A percentile compares a stretch with the other conserved stretches of the same genome.
These are phyloP conservation scores for Clitopilus passeckerianus DNA, from an alignment of 768 basidiomycete genomes.

Conservation along the genomic window DNA sequence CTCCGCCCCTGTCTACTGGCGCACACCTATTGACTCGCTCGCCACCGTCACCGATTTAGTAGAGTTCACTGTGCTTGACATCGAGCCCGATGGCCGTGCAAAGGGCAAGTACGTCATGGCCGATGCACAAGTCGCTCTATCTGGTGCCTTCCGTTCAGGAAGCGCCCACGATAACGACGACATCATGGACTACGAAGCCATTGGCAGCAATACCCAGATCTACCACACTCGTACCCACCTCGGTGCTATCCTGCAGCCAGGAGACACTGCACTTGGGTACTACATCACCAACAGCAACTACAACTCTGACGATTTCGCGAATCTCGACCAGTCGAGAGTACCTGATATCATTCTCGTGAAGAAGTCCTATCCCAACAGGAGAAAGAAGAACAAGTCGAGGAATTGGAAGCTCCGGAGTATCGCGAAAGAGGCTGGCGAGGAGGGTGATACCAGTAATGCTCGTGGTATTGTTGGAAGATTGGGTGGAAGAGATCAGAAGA, in stretches of 20 bases:
- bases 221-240: slow-evolving; percentile 97
- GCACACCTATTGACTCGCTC: slow-evolving; percentile 82
- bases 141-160: slow-evolving; percentile 69
- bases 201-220: slow-evolving; percentile 66
- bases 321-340: slow-evolving; percentile 57
- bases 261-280: slow-evolving; percentile 91
- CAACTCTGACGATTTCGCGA: slow-evolving; percentile 84
- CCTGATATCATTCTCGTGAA: slow-evolving; percentile 93
- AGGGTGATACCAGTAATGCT: slow-evolving; percentile 70
- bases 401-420: slow-evolving; percentile 90
- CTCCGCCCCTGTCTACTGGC: slow-evolving; percentile 79
- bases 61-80: slow-evolving; percentile 92
- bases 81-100: slow-evolving; percentile 69
- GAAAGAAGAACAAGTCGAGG: slow-evolving; percentile 85
- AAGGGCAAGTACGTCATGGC: slow-evolving; percentile 79
- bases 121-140: slow-evolving; percentile 82
- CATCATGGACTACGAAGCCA: slow-evolving; percentile 59
- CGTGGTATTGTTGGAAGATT: slow-evolving; percentile 86
- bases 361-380: slow-evolving; percentile 90
- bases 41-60: slow-evolving; percentile 81
- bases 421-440: slow-evolving; percentile 86
- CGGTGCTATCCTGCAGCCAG: slow-evolving; percentile 86
- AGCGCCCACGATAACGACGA: slow-evolving; percentile 31
- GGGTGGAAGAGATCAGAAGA: slow-evolving; percentile 86
- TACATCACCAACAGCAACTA: slow-evolving; percentile 86